These are phyloP conservation scores for Saturnispora zaruensis DNA, from an alignment of 805 yeast genomes.

Conservation along the genomic window DNA sequence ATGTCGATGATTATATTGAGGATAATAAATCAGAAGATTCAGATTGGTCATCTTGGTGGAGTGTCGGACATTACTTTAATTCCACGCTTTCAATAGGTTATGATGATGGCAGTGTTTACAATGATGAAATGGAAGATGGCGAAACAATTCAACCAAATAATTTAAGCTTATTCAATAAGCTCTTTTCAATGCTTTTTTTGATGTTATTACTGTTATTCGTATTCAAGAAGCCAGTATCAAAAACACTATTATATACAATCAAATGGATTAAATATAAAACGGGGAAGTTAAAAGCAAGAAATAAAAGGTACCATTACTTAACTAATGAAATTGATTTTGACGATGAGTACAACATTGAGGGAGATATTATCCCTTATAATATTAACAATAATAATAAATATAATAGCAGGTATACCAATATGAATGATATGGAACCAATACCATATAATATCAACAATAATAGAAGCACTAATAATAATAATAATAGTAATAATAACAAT, in stretches of 20 bases:
- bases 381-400: background rate
- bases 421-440: background rate
- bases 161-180: constrained; percentile 26
- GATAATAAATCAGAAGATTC: background rate
- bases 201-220: background rate
- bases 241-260: background rate
- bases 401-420: background rate
- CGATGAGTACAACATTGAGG: background rate
- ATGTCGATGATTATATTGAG: background rate
- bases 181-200: background rate
- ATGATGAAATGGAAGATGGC: constrained; percentile 30
- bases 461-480: background rate
- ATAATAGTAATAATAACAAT: background rate
- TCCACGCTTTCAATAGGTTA: background rate
- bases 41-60: constrained; percentile 24
- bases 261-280: background rate
- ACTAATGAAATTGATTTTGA: background rate
- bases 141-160: constrained; percentile 34
- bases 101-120: constrained; percentile 11
- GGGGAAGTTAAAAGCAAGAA: background rate
- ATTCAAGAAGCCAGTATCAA: background rate
- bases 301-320: background rate
- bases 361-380: background rate
- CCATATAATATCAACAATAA: background rate
- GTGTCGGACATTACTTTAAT: background rate